Evolutionary conservation across 75 land plant species (phyloP).

Genomic region (Pinus tabuliformis): DNA sequence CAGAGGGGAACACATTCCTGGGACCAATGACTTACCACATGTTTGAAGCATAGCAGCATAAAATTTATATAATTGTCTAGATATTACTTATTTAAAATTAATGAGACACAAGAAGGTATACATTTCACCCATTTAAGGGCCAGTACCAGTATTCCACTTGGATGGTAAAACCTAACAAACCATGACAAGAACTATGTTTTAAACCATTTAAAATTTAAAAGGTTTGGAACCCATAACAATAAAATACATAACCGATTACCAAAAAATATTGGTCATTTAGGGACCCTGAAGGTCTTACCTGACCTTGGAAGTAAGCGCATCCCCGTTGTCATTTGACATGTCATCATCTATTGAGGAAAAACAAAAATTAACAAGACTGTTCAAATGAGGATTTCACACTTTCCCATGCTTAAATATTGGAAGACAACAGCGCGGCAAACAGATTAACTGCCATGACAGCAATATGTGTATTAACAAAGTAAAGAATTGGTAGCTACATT

Average conservation of each 20-base stretch:
- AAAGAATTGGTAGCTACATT: too few relatives aligned
- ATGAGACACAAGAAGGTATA: too few relatives aligned
- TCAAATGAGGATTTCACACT: not conserved
- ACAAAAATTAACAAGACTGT: not conserved
- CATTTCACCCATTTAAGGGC: not conserved
- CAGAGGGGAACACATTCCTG: too few relatives aligned
- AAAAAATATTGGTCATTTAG: not conserved
- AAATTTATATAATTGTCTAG: too few relatives aligned
- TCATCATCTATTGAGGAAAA: not conserved
- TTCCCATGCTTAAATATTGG: too few relatives aligned
- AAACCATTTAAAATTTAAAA: not conserved
- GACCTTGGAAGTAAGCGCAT: not conserved
- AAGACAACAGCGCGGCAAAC: too few relatives aligned
- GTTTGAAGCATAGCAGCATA: too few relatives aligned
- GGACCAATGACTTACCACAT: too few relatives aligned
- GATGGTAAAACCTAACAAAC: not conserved
- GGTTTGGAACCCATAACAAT: not conserved
- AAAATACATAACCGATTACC: not conserved
- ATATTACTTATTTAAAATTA: too few relatives aligned
- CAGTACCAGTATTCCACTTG: not conserved
- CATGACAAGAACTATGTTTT: not conserved
- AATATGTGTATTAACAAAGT: too few relatives aligned
- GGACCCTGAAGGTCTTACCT: not conserved
- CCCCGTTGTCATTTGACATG: slow-evolving; percentile 32
- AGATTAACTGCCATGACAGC: too few relatives aligned